Conservation (phyloP, 75 land plant genomes). For the Pseudotsuga menziesii region DNA sequence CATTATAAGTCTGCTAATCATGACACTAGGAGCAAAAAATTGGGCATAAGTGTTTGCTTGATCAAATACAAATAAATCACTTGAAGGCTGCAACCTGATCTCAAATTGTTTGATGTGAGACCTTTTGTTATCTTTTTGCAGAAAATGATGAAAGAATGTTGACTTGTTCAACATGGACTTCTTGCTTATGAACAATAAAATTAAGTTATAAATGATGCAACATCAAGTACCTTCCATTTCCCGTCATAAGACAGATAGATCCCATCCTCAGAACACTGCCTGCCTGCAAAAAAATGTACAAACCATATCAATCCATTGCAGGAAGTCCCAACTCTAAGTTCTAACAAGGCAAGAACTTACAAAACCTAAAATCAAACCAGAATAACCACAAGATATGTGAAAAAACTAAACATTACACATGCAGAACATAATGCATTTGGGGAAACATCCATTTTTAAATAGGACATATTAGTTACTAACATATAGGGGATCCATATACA, state of each 20-base stretch:
- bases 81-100: neutral
- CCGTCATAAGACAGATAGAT: neutral
- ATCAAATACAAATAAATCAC: neutral
- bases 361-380: neutral
- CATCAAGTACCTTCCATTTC: slow-evolving; percentile 6
- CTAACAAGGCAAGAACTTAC: neutral
- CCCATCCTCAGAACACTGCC: neutral
- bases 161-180: slow-evolving; percentile 1
- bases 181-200: neutral
- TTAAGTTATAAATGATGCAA: too few species aligned
- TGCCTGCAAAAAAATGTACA: neutral
- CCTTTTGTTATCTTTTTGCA: neutral
- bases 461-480: too few species aligned
- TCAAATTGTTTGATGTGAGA: neutral
- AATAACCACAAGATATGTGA: neutral
- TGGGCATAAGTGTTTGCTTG: neutral
- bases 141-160: neutral
- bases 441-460: too few species aligned
- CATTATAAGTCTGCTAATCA: too few species aligned
- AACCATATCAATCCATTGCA: neutral
- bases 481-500: too few species aligned
- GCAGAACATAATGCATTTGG: too few species aligned
- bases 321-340: neutral
- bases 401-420: neutral
- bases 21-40: neutral